Evolutionary conservation across 2,329 filamentous ascomycete species (phyloP), one percentile per base, ranked within the genome.

Genomic region (Neofusicoccum sp.): DNA sequence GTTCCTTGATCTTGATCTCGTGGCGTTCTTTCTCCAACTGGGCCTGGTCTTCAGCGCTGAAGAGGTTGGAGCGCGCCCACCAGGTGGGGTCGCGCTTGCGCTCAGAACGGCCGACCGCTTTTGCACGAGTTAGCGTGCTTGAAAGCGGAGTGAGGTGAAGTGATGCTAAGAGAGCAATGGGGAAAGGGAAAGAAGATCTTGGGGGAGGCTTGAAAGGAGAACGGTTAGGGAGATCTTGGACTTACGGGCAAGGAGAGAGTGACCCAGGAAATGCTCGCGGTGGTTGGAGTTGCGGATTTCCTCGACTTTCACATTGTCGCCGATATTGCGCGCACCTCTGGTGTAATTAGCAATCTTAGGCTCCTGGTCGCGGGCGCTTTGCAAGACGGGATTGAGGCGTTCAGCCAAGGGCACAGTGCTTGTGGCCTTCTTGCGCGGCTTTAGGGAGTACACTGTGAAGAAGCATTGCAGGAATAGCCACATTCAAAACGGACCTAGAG

Each of bases 231-330:
- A 14, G 30, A 34, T 24, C 34, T 11, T 33, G 20, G 24, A 69
- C 69, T 31, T 69, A 72, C 68, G 91, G 0, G 93, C 93, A 81
- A 93, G 96, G 62, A 97, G 78, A 62, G 90, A 95, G 78, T 97
- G 93, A 57, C 93, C 93, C 6, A 97, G 88, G 74, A 89, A 89
- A 73, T 88, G 96, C 76, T 99, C 93, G 75, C 95, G 92, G 71
- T 96, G 93, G 24, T 84, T 79, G 53, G 92, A 96, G 65, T 82
- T 86, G 73, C 93, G 89, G 71, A 99, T 93, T 67, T 97, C 92
- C 66, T 93, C 90, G 95, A 95, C 98, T 78, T 88, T 93, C 80
- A 99, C 99, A 75, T 97, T 92, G 4, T 43, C 26, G 9, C 57
- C 57, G 36, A 60, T 60, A n/a, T 44, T 45, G n/a, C 14, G 33